Percentiles rank a stretch among this genome's conserved stretches.
These are phyloP conservation scores for Xylaria intraflava DNA, from an alignment of 495 filamentous ascomycete genomes.

Conservation along the genomic window DNA sequence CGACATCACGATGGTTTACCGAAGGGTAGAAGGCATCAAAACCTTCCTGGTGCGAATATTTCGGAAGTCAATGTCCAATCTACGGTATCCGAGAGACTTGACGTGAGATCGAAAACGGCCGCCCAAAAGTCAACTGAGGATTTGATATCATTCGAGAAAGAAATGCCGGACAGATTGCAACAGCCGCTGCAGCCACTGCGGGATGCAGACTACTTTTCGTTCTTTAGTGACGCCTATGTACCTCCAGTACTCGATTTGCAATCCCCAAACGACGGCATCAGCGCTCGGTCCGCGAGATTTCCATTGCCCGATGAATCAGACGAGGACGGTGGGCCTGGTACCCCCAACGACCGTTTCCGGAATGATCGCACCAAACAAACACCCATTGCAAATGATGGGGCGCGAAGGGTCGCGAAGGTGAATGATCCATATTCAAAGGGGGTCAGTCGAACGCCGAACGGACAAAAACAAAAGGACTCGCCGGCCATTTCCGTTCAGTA, in stretches of 20 bases:
- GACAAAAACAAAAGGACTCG: conserved; percentile 18
- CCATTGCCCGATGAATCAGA: conserved; percentile 20
- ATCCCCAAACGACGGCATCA: conserved; percentile 13
- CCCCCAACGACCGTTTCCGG: not conserved
- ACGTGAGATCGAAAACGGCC: not conserved
- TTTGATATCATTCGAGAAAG: conserved; percentile 7
- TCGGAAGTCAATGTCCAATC: not conserved
- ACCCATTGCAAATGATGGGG: not conserved
- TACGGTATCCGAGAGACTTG: not conserved
- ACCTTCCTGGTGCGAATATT: not conserved
- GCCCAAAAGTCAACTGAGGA: conserved; percentile 1
- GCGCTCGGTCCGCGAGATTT: conserved; percentile 14
- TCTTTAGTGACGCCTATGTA: conserved; percentile 21
- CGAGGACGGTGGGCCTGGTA: conserved; percentile 7
- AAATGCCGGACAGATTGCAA: conserved; percentile 1
- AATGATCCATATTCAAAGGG: not conserved
- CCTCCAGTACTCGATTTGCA: conserved; percentile 20
- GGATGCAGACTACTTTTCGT: conserved; percentile 23
- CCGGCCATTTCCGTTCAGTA: conserved; percentile 22
- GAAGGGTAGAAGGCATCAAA: conserved; percentile 10
- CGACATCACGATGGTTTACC: conserved; percentile 12
- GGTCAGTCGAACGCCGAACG: conserved; percentile 2
- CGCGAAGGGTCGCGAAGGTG: conserved; percentile 1
- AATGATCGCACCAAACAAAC: not conserved
- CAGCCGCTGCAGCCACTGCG: conserved; percentile 14